These are phyloP conservation scores for Grammothele lineata DNA, from an alignment of 768 basidiomycete genomes.

Conservation along the genomic window DNA sequence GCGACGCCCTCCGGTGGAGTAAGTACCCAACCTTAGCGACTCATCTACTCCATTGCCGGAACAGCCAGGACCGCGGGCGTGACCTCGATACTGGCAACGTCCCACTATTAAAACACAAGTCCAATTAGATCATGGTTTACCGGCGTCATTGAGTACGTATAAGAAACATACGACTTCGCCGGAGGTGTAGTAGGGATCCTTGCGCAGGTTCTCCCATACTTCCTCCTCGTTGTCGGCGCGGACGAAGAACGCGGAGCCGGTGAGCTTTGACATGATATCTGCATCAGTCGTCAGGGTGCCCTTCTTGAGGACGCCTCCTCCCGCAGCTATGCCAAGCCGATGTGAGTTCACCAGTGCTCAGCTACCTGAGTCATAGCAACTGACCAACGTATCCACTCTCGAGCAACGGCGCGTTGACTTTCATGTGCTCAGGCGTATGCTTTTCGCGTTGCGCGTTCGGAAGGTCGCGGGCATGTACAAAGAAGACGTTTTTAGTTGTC, in stretches of 20 bases:
- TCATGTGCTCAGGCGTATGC: conserved; percentile 1
- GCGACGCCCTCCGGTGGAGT: no score
- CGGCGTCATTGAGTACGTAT: not conserved
- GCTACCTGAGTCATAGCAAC: not conserved
- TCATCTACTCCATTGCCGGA: no score
- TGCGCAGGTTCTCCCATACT: conserved; percentile 3
- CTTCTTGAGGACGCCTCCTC: not conserved
- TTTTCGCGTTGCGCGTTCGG: conserved; percentile 7
- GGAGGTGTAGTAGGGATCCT: conserved; percentile 9
- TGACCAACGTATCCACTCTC: conserved; percentile 6
- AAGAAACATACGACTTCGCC: conserved; percentile 12
- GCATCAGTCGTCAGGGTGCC: conserved; percentile 2
- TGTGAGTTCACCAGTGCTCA: not conserved
- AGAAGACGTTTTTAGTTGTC: conserved; percentile 1
- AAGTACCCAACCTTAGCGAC: no score
- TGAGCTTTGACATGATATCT: not conserved
- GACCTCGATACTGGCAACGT: no score
- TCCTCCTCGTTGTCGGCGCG: not conserved
- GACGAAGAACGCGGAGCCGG: conserved; percentile 2
- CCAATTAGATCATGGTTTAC: no score
- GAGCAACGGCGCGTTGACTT: not conserved
- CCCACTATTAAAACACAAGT: no score
- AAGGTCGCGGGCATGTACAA: conserved; percentile 2
- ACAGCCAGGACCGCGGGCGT: no score
- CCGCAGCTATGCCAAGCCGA: not conserved